Base-by-base conservation (phyloP, 1,139 yeast genomes). In the Pichia sp. region DNA sequence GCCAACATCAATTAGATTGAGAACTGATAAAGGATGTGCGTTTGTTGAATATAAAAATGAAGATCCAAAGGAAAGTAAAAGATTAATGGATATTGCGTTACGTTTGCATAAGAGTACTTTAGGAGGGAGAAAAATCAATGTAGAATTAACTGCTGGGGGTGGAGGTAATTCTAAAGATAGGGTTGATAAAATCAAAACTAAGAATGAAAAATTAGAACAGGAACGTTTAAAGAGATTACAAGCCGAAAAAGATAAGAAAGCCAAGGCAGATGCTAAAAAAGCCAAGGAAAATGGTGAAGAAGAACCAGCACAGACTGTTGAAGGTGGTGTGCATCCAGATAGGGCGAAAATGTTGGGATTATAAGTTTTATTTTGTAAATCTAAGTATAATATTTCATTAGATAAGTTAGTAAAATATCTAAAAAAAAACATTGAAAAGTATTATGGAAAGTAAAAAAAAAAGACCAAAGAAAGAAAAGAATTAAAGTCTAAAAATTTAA, bases 101-200 rank as follows among this genome's bases (percentile, higher is more conserved):
- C 70, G 81, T 49, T 72, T 85, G 70, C 96, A 91, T 62, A 95
- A 86, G 61, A 70, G 89, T 5, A 57, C 68, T 14, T 61, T 89
- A 46, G 72, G 76, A 47, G 71, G 74, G 42, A 72, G 96, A 50
- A 84, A 79, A 59, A 87, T 91, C 56, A 91, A 91, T 57, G 97
- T 91, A 26, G 98, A 91, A 63, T 72, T 91, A 55, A 91, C 97
- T 2, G 98, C 87, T 36, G 98, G 98, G 40, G 98, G 98, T 35
- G 98, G 98, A 33, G 98, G 98, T 38, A 89, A 89, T 61, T 80
- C 94, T 7, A 70, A 72, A 42, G 70, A 68, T 30, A 70, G 98
- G 52, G 58, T 76, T 44, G 73, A 74, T 37, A 91, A 91, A 64
- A 72, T 91, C 54, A 76, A 76, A 57, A 76, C 74, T 40, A 89